Evolutionary conservation across 2,329 filamentous ascomycete genomes (phyloP), one percentile per base, ranked within the genome.

Genomic region (Mycogone perniciosa): DNA sequence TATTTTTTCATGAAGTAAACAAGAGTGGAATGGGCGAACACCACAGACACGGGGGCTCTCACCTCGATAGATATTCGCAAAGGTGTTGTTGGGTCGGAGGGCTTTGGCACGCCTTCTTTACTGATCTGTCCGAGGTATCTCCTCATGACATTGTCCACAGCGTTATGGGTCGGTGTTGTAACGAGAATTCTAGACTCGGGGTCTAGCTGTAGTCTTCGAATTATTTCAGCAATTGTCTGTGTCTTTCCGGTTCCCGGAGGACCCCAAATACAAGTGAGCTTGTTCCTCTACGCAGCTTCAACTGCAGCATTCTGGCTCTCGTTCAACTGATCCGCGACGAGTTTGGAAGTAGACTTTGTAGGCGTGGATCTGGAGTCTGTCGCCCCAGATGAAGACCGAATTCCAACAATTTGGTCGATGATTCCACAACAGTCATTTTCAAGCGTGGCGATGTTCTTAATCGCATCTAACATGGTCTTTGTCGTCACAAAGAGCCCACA

Each of bases 171-270:
- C 9, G 71, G 71, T 0, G 71, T 71, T 6, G 69, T 67, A 5
- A 74, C 64, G 0, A 74, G 57, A 29, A 73, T 60, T 2, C 65
- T 56, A 1, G 54, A 57, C 4, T 60, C 51, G 1, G 56, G 51
- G 6, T 65, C 50, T 13, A 48, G 48, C 26, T 67, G 60, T n/a
- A 73, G 46, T 4, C 62, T 60, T 4, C 57, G 54, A 11, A 74
- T 57, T 29, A 73, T 69, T 26, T 64, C 60, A 1, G 71, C 67
- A 6, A 72, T 66, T 0, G 70, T 73, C 34, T 70, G 64, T 0
- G 71, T 73, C 52, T 74, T 75, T 4, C 71, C 71, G 1, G 72
- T 74, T 4, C 72, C 73, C 1, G 71, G 71, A 9, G 72, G 70
- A 0, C 71, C 71, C 71, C 72, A 74, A 3, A 74, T 60, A 41